Evolutionary conservation across 805 yeast genomes (phyloP), one percentile per base, ranked within the genome.

Genomic region (Dipodascus albidus): DNA sequence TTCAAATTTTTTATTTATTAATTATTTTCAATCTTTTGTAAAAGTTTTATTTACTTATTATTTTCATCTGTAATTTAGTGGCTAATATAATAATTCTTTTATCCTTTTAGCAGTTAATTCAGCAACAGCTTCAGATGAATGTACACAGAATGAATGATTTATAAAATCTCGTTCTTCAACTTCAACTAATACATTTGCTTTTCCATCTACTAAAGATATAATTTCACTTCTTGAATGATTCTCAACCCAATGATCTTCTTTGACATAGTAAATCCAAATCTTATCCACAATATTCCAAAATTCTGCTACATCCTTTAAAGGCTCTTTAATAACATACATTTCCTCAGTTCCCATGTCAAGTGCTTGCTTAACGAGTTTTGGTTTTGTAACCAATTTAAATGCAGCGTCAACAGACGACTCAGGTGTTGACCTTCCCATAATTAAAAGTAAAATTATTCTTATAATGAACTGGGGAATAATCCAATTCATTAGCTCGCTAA

Each of bases 191-290:
- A 74, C 64, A 3, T 59, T 55, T 1, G 68, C 63, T 38, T 68
- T 66, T 1, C 52, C 51, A 22, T 68, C 64, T 58, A 75, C 73
- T 42, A 70, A 65, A 9, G 67, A 56, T 38, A 77, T 60, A 2
- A 81, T 52, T 27, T 65, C 64, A 1, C 71, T 70, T 48, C 85
- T 72, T 1, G 87, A 77, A 23, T 61, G 66, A 50, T 75, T 71
- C 53, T 72, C 70, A 1, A 84, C 82, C 90, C 90, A 84, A 61
- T 80, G 80, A 62, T 84, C 91, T 24, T 68, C 61, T n/a, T 64
- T 66, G 3, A 84, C 82, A 58, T 80, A 81, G 53, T 77, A 76
- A 2, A 72, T 63, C 85, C 85, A 82, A n/a, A 78, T 66, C 11
- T 57, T 53, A 48, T 64, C 63, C 53, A 75, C 73, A 62, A 75